phyloP scores from a whole-genome alignment of 768 basidiomycete genomes.

The Candolleomyces eurysporus region DNA sequence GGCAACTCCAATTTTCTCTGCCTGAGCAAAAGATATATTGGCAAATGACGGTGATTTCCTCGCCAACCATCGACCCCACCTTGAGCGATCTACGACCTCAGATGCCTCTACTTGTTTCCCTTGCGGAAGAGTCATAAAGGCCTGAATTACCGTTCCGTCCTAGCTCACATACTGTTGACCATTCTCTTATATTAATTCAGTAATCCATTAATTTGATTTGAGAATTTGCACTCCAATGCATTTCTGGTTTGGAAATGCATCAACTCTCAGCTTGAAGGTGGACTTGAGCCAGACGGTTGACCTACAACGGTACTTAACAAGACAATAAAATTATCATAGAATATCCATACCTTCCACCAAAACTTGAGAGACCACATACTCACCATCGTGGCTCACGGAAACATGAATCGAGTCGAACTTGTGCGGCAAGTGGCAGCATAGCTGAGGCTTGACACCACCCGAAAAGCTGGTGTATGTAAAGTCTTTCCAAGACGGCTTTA shows the following conservation, averaged over 20 bases:
- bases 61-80: conserved; percentile 15
- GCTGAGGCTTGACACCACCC: conserved; percentile 32
- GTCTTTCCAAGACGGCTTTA: conserved; percentile 73
- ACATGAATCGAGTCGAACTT: conserved; percentile 49
- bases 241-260: no score
- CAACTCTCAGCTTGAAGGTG: no score
- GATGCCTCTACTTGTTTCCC: not conserved
- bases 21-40: conserved; percentile 22
- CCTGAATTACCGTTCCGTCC: not conserved
- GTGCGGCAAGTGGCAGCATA: conserved; percentile 35
- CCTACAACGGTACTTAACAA: no score
- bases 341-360: conserved; percentile 44
- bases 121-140: not conserved
- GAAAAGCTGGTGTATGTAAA: conserved; percentile 46
- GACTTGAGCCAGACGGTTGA: no score
- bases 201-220: no score
- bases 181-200: no score
- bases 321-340: no score
- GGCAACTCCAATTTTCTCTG: conserved; percentile 19
- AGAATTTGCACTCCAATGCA: no score
- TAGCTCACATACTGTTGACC: not conserved
- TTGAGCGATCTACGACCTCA: not conserved
- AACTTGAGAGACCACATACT: conserved; percentile 71
- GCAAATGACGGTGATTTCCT: conserved; percentile 26
- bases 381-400: conserved; percentile 82